Base-by-base conservation (phyloP, 257 asterid species). In the Solanum chiquidenum region DNA sequence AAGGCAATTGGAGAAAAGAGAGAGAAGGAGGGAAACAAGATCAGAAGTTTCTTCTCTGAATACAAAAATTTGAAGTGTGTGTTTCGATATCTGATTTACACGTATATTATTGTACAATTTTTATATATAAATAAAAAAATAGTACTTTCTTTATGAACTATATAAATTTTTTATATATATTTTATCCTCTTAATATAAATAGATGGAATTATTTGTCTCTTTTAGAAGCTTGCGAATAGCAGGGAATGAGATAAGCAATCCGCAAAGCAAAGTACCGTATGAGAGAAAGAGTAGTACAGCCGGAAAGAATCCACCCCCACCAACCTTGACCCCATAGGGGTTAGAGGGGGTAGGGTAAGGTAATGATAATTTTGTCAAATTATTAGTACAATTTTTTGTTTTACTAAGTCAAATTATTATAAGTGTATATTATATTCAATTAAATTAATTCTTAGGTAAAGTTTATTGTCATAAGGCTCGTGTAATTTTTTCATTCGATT, bases 241-340 rank as follows among this genome's bases (percentile, higher is more conserved):
- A 25, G 71, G 12, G 71, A 91, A 42, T 42, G 85, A 44, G 64
- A 79, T 79, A 44, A 73, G 90, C 89, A 86, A 37, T 86, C 90
- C 55, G 35, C 86, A 90, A 92, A 92, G 95, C 92, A 91, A 93
- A 87, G 90, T 42, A 91, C 84, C 86, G 49, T 38, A 25, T 89
- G 75, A 13, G 86, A 87, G 87, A 90, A 90, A 87, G 96, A 93
- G 98, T 94, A 91, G 89, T 58, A 71, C 35, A 64, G 83, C 94
- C 92, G 98, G 89, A 94, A 94, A 90, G 98, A 93, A 94, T 95
- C 98, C 85, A n/a, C n/a, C 1, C 62, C 13, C 82, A 60, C 49
- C 2, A 37, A 27, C 23, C 0, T 7, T 10, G 6, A 9, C 34
- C 64, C n/a, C 2, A 7, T 25, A 16, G 27, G 84, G 66, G 9